Evolutionary conservation across 2,329 filamentous ascomycete genomes (phyloP).

Genomic region (Cryphonectria naterciae): DNA sequence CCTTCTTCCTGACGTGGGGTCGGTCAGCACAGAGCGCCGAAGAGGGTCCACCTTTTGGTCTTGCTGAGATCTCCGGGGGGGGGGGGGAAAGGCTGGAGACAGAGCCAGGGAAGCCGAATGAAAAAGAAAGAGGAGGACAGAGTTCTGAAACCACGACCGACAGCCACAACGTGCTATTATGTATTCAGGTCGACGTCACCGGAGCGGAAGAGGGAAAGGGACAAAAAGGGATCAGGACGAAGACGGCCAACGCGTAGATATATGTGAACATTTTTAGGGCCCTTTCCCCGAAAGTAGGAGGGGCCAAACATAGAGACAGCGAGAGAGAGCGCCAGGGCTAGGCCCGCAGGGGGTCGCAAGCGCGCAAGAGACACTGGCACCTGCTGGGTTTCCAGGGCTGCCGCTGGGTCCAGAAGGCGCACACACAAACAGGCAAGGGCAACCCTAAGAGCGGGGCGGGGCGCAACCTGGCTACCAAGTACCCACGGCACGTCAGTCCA

Average conservation of each 20-base stretch:
- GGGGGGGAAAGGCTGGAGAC: not conserved
- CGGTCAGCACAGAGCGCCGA: constrained; percentile 3
- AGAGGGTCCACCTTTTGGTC: not conserved
- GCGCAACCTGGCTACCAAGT: not conserved
- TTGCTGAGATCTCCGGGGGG: not conserved
- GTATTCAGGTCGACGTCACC: constrained; percentile 11
- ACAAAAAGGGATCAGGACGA: not conserved
- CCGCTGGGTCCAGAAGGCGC: not conserved
- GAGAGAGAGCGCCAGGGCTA: not conserved
- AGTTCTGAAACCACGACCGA: not conserved
- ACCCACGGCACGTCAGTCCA: not conserved
- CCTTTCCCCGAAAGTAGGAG: constrained; percentile 2
- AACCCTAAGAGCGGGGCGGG: constrained; percentile 3
- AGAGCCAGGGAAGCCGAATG: not conserved
- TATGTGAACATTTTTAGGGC: constrained; percentile 9
- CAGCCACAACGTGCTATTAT: not conserved
- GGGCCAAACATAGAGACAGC: not conserved
- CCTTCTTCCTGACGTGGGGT: not conserved
- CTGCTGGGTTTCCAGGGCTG: constrained; percentile 1
- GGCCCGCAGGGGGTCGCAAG: not conserved
- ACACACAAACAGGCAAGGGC: not conserved
- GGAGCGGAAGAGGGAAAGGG: not conserved
- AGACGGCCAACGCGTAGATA: constrained; percentile 12
- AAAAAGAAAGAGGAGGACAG: not conserved
- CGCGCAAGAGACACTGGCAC: not conserved